Base-by-base conservation (phyloP, 208 protist genomes). In the Herpetomonas samuelpessoai region DNA sequence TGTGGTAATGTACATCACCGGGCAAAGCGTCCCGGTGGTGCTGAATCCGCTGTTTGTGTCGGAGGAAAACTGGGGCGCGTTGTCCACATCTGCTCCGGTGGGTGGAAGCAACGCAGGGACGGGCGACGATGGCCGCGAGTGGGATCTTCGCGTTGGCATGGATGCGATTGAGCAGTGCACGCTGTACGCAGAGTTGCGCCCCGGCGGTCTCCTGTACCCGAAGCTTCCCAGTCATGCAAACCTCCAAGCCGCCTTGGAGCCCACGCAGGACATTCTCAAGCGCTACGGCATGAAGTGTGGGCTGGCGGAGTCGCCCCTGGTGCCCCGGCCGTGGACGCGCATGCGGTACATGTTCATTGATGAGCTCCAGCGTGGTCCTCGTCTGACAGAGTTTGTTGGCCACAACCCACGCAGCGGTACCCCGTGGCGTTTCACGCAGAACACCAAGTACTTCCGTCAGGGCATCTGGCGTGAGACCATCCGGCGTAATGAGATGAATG, bases 301-400 rank as follows among this genome's bases (percentile, higher is more conserved):
- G 6, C 57, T 93, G 22, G 71, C 89, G 4, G 86, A 93, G 67
- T 93, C 86, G 9, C 89, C 89, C 29, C 63, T 91, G 14, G 86
- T 90, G n/a, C 79, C 79, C 30, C 79, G 89, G 19, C 83, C 89
- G 29, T 95, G 86, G 84, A 92, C 86, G 50, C 72, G 79, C 14
- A 93, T 95, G 89, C 69, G 74, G 16, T 84, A 95, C 68, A 91
- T 93, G 82, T 91, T 92, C 65, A 92, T 95, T 39, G 89, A 95
- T 54, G 89, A 95, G 76, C 74, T 95, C 45, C 89, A 95, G 68
- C 81, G 89, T 2, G 89, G 89, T 7, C 86, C 81, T 3, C 81
- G 82, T 66, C 50, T 93, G 66, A 92, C 83, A 19, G 86, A 95
- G 65, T 95, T 92, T 60, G 86, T 95, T 14, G 89, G 89, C n/a